Evolutionary conservation across 345 rosid species (phyloP), one percentile per base, ranked within the genome.

Genomic region (Lumnitzera racemosa): DNA sequence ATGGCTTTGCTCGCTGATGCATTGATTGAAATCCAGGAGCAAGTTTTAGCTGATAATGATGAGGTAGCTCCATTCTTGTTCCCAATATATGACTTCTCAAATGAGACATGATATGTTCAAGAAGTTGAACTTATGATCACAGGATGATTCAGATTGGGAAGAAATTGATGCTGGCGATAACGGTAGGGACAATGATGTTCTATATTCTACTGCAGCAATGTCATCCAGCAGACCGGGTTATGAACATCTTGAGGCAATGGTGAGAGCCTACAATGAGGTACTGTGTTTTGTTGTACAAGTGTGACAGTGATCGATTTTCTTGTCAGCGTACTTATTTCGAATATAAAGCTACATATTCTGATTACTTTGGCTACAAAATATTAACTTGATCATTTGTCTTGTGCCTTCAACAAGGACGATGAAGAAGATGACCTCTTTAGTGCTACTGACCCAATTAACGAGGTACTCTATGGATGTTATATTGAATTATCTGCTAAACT

Each of bases 101-200:
- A 52, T 52, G 13, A 52, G 11, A 23, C 20, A 17, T 10, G 3
- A 16, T 13, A 25, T 16, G 17, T 25, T 2, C 5, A 3, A 52
- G 17, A 17, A 4, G 43, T 36, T 36, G 43, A 36, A 36, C 43
- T 36, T 36, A 9, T 7, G 1, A 25, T 50, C 58, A 3, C 67
- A 51, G 62, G 81, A 81, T 85, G 92, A 81, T 67, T 80, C 82
- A n/a, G 95, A 86, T 66, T 92, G 96, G 96, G 98, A 89, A 77
- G 96, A 91, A 70, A 74, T 79, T 68, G 71, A 77, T 59, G 87
- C 73, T 63, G 86, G 61, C 58, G 83, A 71, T 11, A 67, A n/a
- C 50, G 88, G 80, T 66, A 65, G 74, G 53, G 86, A 77, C 52
- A 68, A 71, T 49, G 76, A 74, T 63, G 46, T 88, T 70, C 61